These are phyloP conservation scores for Jaltomata sinuosa DNA, from an alignment of 257 asterid species.

Conservation along the genomic window DNA sequence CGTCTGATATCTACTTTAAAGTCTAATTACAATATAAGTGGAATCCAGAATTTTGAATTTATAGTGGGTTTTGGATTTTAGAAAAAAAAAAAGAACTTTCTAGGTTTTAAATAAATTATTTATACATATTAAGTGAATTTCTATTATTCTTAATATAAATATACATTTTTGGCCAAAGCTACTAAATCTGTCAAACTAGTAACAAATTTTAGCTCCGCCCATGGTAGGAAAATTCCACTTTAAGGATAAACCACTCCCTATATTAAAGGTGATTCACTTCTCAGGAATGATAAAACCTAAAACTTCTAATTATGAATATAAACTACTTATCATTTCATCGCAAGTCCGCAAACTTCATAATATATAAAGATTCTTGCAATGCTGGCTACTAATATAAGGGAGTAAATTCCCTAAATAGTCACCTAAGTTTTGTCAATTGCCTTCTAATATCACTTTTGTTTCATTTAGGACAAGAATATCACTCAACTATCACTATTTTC, in stretches of 20 bases:
- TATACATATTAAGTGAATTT: neutral
- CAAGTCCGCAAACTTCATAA: neutral
- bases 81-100: too few species aligned
- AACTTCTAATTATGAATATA: neutral
- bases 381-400: neutral
- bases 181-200: too few species aligned
- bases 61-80: too few species aligned
- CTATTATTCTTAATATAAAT: neutral
- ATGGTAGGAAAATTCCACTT: neutral
- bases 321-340: neutral
- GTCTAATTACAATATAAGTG: neutral
- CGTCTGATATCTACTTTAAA: too few species aligned
- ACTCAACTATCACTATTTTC: too few species aligned
- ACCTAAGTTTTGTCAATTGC: too few species aligned
- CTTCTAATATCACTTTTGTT: too few species aligned
- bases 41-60: too few species aligned
- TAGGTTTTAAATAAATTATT: neutral
- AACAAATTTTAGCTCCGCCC: neutral
- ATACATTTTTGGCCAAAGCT: neutral
- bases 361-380: neutral
- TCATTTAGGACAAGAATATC: too few species aligned
- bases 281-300: neutral
- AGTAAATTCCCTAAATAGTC: too few species aligned
- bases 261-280: neutral
- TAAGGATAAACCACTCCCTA: neutral